Evolutionary conservation across 2,329 filamentous ascomycete species (phyloP), one percentile per base, ranked within the genome.

Genomic region (Macrophomina pseudophaseolina): DNA sequence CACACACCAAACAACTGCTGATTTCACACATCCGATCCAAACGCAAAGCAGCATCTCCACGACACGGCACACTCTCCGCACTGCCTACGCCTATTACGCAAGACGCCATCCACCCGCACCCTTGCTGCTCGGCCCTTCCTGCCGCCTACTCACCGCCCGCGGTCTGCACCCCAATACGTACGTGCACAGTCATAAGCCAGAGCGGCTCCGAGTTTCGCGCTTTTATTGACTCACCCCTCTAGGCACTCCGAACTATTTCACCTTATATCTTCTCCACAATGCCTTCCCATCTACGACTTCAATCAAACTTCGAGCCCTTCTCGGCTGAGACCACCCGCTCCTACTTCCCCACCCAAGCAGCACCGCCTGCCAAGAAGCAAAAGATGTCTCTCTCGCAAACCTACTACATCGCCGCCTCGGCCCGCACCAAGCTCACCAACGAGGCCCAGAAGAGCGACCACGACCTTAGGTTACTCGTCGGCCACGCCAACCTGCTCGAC

Each of bases 371-470:
- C 70, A 83, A 83, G 79, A 83, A 91, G 83, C 91, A 93, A 82
- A 94, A 91, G 83, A 98, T 98, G 95, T 96, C 91, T 79, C 91
- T 98, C 84, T 96, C 94, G 33, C 93, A 97, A 83, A 98, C 94
- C 69, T 99, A 98, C 90, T 97, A 93, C 85, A 91, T 98, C 75
- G 95, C 95, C 79, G 94, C 97, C 86, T 94, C 94, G 82, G 95
- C 95, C 78, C 90, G 95, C 80, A 91, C 90, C 74, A 99, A 99
- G 93, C 93, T 99, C 77, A 93, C 93, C 71, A 88, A 87, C 71
- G 94, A 98, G 84, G 95, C 95, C 84, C 88, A 90, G 80, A 90
- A 91, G 75, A 85, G 92, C 74, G 94, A 98, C 79, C 95, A 98
- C 86, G 90, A 98, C 85, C 91, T 99, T 70, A 90, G 94, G 77